Evolutionary conservation across 2,329 filamentous ascomycete genomes (phyloP), one percentile per base, ranked within the genome.

Genomic region (Thielaviopsis punctulata): DNA sequence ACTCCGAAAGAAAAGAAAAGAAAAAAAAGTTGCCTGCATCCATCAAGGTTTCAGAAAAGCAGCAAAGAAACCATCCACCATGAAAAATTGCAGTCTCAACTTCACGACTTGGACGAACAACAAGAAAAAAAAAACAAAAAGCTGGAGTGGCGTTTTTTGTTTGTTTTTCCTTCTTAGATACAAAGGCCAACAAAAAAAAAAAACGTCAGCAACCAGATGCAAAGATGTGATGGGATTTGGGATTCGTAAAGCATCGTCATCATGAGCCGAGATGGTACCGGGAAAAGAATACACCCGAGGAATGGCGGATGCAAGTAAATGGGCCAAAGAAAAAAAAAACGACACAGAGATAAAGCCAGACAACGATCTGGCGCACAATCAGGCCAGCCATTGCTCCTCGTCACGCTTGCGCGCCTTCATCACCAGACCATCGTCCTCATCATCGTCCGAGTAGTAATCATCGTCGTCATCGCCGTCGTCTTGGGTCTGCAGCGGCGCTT

Each of bases 341-440:
- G 30, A 9, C 30, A 33, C 30, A 33, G 30, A 33, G 9, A 27
- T 12, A 12, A 6, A 9, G 3, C 10, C 10, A 12, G 4, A 3
- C 9, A 33, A 13, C 30, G 15, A 33, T 9, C 10, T 12, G 9
- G 3, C 4, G 10, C 10, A 27, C 25, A 27, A 27, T 60, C 56
- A 78, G 52, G 75, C 76, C 57, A 79, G 67, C 76, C 76, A 79
- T 57, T 75, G 71, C 61, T 79, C 75, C 57, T 79, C 76, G 51
- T 75, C 71, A 57, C 76, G 67, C 62, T 76, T 76, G 41, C 71
- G 65, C 2, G 71, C 73, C 53, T 71, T 69, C 75, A 79, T 79
- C 24, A 76, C 66, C 8, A 79, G 65, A 0, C 74, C 76, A 2
- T 79, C 76, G 51, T 79, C 75, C 12, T 77, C 74, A 6, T 76